These are phyloP conservation scores for Trichoderma sp. DNA, from an alignment of 2,329 filamentous ascomycete genomes.

Conservation along the genomic window DNA sequence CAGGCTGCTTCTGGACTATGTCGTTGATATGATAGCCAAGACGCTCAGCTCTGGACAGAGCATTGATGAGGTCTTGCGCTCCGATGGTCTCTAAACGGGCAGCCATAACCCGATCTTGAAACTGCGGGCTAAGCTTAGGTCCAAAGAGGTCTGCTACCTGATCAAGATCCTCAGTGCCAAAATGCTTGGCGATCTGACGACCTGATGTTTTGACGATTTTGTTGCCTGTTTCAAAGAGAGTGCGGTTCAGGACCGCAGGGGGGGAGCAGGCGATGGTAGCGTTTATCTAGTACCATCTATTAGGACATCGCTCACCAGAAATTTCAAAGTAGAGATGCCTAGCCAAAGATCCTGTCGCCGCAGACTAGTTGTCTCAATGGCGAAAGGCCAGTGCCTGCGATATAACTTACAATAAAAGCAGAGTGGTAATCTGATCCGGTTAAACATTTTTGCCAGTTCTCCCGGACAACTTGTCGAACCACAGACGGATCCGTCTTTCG, in stretches of 20 bases:
- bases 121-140: constrained; percentile 50
- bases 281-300: constrained; percentile 49
- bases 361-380: not conserved
- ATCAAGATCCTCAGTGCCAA: constrained; percentile 50
- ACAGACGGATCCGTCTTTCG: constrained; percentile 48
- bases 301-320: constrained; percentile 30
- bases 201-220: constrained; percentile 49
- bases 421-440: constrained; percentile 57
- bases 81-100: constrained; percentile 57
- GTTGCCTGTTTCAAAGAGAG: constrained; percentile 52
- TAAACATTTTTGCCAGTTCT: constrained; percentile 56
- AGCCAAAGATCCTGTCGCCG: not conserved
- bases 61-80: constrained; percentile 59
- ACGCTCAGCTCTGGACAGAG: constrained; percentile 59
- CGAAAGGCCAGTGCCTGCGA: not conserved
- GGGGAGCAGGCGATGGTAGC: constrained; percentile 52
- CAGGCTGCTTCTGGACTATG: constrained; percentile 45
- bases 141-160: constrained; percentile 50
- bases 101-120: constrained; percentile 58
- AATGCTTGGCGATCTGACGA: constrained; percentile 47
- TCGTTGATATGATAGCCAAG: constrained; percentile 60
- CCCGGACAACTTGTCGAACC: constrained; percentile 54
- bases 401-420: constrained; percentile 55
- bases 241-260: constrained; percentile 42
- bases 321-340: not conserved